Conservation (phyloP, 352 stramenopile species). For the Phytophthora pinifolia region DNA sequence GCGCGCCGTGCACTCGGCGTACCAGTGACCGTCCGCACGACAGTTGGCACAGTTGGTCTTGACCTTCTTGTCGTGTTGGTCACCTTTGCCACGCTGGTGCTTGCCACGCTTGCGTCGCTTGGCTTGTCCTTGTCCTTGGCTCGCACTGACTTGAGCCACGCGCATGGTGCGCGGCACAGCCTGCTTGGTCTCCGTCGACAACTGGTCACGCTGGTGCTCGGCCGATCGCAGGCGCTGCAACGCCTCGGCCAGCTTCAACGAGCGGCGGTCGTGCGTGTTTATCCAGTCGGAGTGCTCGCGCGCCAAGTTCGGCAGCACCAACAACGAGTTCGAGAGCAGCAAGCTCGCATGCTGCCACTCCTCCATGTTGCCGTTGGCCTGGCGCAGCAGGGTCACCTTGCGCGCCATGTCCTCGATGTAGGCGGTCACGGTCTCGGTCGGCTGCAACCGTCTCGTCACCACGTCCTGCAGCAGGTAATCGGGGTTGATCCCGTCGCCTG, state of each 20-base stretch:
- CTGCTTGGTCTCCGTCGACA: too few species aligned
- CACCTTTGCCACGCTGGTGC: too few species aligned
- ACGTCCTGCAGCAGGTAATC: conserved; percentile 1
- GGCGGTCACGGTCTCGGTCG: neutral
- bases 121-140: too few species aligned
- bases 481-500: conserved; percentile 6
- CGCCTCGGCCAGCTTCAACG: neutral
- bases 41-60: conserved; percentile 1
- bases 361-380: neutral
- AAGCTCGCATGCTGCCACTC: conserved; percentile 1
- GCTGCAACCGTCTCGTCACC: neutral
- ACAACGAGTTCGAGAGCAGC: neutral
- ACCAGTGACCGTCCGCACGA: neutral
- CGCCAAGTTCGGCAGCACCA: neutral
- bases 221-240: neutral
- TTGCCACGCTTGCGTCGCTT: too few species aligned
- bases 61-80: neutral
- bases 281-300: neutral
- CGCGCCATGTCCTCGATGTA: neutral
- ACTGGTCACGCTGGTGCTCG: neutral
- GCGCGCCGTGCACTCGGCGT: neutral
- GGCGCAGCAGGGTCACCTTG: neutral
- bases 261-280: neutral
- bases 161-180: neutral
- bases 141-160: neutral